Evolutionary conservation across 345 rosid genomes (phyloP), one percentile per base, ranked within the genome.

Genomic region (Bruguiera sexangula): DNA sequence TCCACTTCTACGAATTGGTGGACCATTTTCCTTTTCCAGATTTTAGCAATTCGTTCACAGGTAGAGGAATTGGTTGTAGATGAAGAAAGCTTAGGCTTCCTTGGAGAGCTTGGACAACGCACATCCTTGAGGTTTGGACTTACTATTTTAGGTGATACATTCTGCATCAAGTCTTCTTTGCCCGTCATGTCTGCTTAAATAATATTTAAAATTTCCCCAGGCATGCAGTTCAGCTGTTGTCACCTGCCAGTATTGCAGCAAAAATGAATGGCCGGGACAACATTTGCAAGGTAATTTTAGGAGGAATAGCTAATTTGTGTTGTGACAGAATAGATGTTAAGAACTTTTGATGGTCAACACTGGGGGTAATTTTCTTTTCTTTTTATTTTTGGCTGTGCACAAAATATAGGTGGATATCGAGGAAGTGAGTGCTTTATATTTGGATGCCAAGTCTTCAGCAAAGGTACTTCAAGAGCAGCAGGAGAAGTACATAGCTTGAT

Each of bases 361-460:
- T 5, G 6, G 13, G 60, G 5, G 27, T 43, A 43, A 39, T 9
- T 2, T 39, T 2, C 15, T 50, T 6, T n/a, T 6, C 6, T 2
- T 54, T 24, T 0, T 52, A 36, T 27, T 75, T 52, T 15, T 67
- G 46, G 65, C 22, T 37, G 63, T 8, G 6, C 11, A 39, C 50
- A 13, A 43, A 43, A 43, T 73, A 56, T 64, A 95, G 99, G 99
- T 79, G 29, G 99, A 95, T 75, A 82, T 95, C 34, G 96, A 86
- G 78, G 99, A 95, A 85, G 94, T 88, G 67, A 80, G 82, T 54
- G 71, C 84, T 48, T 79, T 95, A 20, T 95, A 90, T 75, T 80
- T 87, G 19, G 99, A 95, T 58, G 98, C 99, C 73, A 95, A 92
- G 82, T 90, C 99, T 68, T 95, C 99, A 0, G 96, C 92, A 21